Evolutionary conservation across 257 asterid genomes (phyloP).

Genomic region (Perilla frutescens): DNA sequence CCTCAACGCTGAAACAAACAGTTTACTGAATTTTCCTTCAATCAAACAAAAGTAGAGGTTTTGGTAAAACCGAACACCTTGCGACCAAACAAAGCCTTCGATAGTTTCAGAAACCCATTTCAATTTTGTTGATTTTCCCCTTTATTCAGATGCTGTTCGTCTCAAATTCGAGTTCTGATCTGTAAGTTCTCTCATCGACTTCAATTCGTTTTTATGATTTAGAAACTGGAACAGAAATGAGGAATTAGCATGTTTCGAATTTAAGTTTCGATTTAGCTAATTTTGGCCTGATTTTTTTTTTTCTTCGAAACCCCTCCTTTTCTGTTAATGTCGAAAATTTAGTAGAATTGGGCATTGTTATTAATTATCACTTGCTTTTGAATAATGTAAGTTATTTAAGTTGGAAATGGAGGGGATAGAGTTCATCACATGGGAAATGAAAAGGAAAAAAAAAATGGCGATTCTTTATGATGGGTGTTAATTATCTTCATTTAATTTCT

Average conservation of each 20-base stretch:
- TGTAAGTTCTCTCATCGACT: slow-evolving; percentile 39
- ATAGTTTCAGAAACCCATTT: not conserved
- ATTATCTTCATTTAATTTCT: not conserved
- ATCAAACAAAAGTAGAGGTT: slow-evolving; percentile 8
- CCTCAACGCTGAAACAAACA: slow-evolving; percentile 22
- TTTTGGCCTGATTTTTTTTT: not conserved
- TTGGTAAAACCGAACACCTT: slow-evolving; percentile 17
- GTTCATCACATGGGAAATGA: slow-evolving; percentile 21
- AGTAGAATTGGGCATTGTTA: not conserved
- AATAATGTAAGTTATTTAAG: not conserved
- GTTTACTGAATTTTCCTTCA: slow-evolving; percentile 18
- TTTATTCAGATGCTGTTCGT: slow-evolving; percentile 42
- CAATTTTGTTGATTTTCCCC: not conserved
- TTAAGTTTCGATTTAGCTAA: slow-evolving; percentile 17
- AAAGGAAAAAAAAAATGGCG: slow-evolving; percentile 13
- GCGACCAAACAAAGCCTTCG: slow-evolving; percentile 28
- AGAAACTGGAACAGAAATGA: not conserved
- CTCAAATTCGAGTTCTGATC: slow-evolving; percentile 36
- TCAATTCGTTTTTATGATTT: slow-evolving; percentile 1
- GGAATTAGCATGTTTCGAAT: not conserved
- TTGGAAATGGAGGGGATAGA: slow-evolving; percentile 10
- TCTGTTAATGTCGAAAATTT: slow-evolving; percentile 5
- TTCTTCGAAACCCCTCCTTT: not conserved
- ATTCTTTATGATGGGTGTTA: slow-evolving; percentile 16
- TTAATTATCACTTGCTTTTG: not conserved